These are phyloP conservation scores for Cylindrotheca fusiformis DNA, from an alignment of 108 stramenopile species.

Conservation along the genomic window DNA sequence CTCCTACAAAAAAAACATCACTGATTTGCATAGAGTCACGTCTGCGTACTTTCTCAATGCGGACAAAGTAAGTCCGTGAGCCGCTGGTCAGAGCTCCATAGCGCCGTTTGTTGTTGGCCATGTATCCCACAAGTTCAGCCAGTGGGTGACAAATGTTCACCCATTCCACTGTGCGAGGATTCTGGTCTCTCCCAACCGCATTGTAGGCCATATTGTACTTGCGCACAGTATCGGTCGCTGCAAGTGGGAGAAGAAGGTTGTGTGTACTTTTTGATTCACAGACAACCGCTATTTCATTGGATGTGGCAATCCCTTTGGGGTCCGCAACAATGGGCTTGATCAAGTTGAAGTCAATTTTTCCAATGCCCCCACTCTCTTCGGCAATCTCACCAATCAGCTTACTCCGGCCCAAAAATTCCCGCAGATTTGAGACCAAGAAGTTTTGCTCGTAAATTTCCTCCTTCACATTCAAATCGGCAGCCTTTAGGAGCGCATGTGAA, in stretches of 20 bases:
- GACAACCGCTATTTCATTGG: neutral
- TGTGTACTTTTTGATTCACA: neutral
- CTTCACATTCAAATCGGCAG: too few relatives aligned
- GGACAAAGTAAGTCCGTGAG: neutral
- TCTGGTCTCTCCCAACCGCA: neutral
- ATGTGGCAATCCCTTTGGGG: neutral
- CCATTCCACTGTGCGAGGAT: neutral
- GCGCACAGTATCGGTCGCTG: neutral
- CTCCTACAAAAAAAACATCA: neutral
- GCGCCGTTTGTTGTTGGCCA: slow-evolving; percentile 3
- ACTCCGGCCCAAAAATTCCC: too few relatives aligned
- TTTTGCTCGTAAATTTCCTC: too few relatives aligned
- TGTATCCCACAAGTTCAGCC: neutral
- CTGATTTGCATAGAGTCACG: too few relatives aligned
- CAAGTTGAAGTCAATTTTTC: neutral
- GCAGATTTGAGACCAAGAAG: too few relatives aligned
- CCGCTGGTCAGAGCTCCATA: neutral
- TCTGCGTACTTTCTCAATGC: too few relatives aligned
- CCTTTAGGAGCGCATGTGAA: too few relatives aligned
- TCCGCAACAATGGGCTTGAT: neutral
- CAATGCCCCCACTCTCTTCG: slow-evolving; percentile 3
- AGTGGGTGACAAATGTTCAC: neutral
- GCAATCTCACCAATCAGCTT: too few relatives aligned
- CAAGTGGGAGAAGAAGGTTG: neutral
- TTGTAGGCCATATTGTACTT: neutral